phyloP scores from a whole-genome alignment of 2,329 filamentous ascomycete species.

The Pyrenophora graminea region DNA sequence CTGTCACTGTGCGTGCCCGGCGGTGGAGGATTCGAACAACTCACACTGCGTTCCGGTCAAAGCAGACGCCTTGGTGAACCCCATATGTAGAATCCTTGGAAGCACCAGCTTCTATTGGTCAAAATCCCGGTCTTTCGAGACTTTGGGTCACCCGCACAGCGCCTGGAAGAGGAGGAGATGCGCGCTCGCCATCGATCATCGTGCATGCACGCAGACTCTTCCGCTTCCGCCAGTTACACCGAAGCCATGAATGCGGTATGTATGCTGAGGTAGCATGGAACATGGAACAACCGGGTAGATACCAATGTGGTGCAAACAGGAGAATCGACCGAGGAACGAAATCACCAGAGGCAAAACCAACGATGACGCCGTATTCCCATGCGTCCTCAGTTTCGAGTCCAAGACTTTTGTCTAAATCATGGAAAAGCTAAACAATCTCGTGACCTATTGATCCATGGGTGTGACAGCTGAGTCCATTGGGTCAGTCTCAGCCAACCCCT shows the following conservation, averaged over 20 bases:
- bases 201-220: conserved; percentile 10
- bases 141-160: conserved; percentile 19
- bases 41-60: conserved; percentile 27
- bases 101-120: conserved; percentile 8
- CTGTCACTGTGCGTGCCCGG: conserved; percentile 30
- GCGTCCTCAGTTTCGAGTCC: conserved; percentile 7
- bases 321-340: not conserved
- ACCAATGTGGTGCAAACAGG: not conserved
- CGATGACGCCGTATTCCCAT: not conserved
- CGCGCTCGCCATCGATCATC: conserved; percentile 7
- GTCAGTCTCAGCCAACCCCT: not conserved
- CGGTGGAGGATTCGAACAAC: conserved; percentile 39
- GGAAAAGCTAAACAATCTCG: not conserved
- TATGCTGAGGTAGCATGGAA: conserved; percentile 14
- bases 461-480: not conserved
- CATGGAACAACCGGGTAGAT: not conserved
- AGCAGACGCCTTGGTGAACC: conserved; percentile 9
- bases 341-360: not conserved
- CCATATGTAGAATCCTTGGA: conserved; percentile 2
- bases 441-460: not conserved
- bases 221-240: conserved; percentile 34
- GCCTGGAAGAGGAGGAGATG: conserved; percentile 13
- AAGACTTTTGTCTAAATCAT: not conserved
- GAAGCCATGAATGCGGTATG: conserved; percentile 21
- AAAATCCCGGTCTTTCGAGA: conserved; percentile 10